Conservation (phyloP, 2,329 filamentous ascomycete species). For the Esteya vermicola region DNA sequence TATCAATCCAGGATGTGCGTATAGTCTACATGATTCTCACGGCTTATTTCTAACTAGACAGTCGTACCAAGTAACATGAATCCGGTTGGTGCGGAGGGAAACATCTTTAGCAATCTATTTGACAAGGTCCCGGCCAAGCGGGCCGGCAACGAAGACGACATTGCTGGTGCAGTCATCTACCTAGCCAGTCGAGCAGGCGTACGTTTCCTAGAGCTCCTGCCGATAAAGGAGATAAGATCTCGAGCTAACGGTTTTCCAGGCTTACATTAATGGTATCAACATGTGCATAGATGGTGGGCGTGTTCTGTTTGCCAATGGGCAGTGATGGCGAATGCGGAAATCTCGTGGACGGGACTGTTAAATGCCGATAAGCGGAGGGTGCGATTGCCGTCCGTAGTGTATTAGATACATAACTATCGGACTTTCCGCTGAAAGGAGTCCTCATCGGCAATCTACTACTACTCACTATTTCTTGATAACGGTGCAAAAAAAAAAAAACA, state of each 20-base stretch:
- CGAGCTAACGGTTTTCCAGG: background rate
- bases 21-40: background rate
- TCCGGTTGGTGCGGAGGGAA: conserved; percentile 28
- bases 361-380: too few relatives aligned
- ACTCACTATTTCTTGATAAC: too few relatives aligned
- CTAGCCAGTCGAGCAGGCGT: conserved; percentile 17
- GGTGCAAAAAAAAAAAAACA: background rate
- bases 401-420: too few relatives aligned
- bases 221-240: too few relatives aligned
- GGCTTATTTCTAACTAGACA: conserved; percentile 7
- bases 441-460: too few relatives aligned
- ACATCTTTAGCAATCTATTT: conserved; percentile 43
- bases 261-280: conserved; percentile 7
- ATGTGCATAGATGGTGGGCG: conserved; percentile 10
- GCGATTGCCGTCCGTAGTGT: too few relatives aligned
- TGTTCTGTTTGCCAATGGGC: conserved; percentile 9
- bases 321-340: too few relatives aligned
- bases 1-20: conserved; percentile 15
- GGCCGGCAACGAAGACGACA: conserved; percentile 43
- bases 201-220: background rate
- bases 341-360: too few relatives aligned
- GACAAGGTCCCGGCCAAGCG: conserved; percentile 29
- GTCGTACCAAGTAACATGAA: conserved; percentile 58
- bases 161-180: conserved; percentile 41
- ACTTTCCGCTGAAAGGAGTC: too few relatives aligned